Evolutionary conservation across 768 basidiomycete genomes (phyloP).

Genomic region (Rhodotorula paludigena): DNA sequence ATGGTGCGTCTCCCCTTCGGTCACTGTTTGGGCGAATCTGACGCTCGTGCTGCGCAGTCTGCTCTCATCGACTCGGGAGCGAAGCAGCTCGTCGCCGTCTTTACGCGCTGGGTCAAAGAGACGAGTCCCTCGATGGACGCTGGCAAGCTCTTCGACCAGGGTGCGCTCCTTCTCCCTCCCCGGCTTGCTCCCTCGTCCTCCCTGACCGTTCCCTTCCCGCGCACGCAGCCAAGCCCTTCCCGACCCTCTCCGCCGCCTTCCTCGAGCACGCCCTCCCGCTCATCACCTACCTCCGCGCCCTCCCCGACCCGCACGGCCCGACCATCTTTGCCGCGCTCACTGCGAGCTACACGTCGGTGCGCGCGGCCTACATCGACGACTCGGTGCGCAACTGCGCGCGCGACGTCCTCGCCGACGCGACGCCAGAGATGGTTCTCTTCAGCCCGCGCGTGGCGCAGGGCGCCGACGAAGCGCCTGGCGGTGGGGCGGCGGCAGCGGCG

Average conservation of each 20-base stretch:
- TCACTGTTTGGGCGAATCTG: not conserved
- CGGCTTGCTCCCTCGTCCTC: not conserved
- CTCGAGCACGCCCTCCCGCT: slow-evolving; percentile 37
- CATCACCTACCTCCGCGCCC: slow-evolving; percentile 32
- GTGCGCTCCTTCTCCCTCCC: not conserved
- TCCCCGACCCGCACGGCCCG: slow-evolving; percentile 23
- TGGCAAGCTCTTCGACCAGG: slow-evolving; percentile 30
- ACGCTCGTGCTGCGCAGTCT: not conserved
- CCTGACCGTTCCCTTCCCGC: accelerated
- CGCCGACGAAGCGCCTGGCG: not conserved
- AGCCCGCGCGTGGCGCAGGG: not conserved
- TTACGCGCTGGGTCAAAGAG: slow-evolving; percentile 31
- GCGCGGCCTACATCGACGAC: slow-evolving; percentile 36
- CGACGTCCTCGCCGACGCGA: slow-evolving; percentile 37
- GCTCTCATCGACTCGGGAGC: slow-evolving; percentile 30
- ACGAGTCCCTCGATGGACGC: slow-evolving; percentile 29
- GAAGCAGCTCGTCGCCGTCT: slow-evolving; percentile 25
- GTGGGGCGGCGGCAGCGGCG: not conserved
- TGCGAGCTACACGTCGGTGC: slow-evolving; percentile 24
- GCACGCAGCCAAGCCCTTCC: slow-evolving; percentile 35
- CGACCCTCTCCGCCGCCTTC: slow-evolving; percentile 25
- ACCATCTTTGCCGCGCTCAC: slow-evolving; percentile 20
- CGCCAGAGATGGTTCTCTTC: not conserved
- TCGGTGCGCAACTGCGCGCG: slow-evolving; percentile 27
- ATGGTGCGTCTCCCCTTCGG: slow-evolving; percentile 15